These are phyloP conservation scores for Teratosphaeria pseudoeucalypti DNA, from an alignment of 2,329 filamentous ascomycete genomes.

Conservation along the genomic window DNA sequence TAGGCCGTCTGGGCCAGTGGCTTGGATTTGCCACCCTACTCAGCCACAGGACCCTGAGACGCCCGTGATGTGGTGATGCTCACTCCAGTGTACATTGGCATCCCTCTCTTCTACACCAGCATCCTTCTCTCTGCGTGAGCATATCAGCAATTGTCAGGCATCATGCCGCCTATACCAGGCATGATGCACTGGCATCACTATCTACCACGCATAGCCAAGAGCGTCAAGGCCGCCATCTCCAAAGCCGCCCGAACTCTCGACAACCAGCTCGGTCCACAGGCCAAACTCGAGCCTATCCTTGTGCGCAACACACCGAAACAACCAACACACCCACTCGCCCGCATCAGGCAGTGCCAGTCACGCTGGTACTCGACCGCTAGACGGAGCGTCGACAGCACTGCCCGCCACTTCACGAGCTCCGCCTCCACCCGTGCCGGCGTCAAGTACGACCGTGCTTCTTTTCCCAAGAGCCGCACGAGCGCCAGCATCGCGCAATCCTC, in stretches of 20 bases:
- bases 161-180: slow-evolving; percentile 27
- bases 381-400: slow-evolving; percentile 32
- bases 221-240: slow-evolving; percentile 15
- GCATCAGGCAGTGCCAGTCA: slow-evolving; percentile 53
- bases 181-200: slow-evolving; percentile 27
- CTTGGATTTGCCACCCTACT: background rate
- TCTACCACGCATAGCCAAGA: slow-evolving; percentile 24
- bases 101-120: background rate
- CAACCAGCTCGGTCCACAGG: slow-evolving; percentile 22
- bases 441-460: slow-evolving; percentile 42
- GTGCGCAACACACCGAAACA: slow-evolving; percentile 47
- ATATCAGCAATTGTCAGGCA: slow-evolving; percentile 5
- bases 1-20: too few species aligned
- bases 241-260: slow-evolving; percentile 22
- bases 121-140: background rate
- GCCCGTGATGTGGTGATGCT: background rate
- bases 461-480: slow-evolving; percentile 47
- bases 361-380: slow-evolving; percentile 51
- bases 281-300: slow-evolving; percentile 46
- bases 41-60: background rate
- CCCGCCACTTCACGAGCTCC: slow-evolving; percentile 41
- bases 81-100: background rate
- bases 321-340: slow-evolving; percentile 50
- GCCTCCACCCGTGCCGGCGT: slow-evolving; percentile 24
- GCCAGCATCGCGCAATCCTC: slow-evolving; percentile 53